Evolutionary conservation across 2,329 filamentous ascomycete genomes (phyloP), one percentile per base, ranked within the genome.

Genomic region (Calonectria montana): DNA sequence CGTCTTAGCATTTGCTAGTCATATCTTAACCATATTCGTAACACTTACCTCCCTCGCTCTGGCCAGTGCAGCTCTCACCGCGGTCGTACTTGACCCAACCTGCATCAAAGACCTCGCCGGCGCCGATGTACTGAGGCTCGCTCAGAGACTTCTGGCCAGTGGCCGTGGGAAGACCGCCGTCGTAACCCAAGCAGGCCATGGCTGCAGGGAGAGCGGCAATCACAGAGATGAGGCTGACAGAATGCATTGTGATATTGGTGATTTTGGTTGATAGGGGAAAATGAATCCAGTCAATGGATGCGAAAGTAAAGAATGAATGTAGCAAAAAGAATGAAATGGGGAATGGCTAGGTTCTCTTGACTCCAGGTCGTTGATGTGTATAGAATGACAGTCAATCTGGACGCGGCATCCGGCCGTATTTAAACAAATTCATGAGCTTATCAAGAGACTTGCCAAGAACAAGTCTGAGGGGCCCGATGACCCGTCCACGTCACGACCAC

Each of bases 1-100:
- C 10, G 27, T 67, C 3, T 73, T 50, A 72, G 65, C 6, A 43
- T 23, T 37, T 29, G 16, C 16, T 2, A 39, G n/a, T n/a, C 16
- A 9, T 15, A 3, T 29, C 4, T 13, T 8, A 16, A 13, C 8
- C 35, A 29, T 12, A 29, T 16, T n/a, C n/a, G 3, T 9, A 41
- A 37, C 6, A 57, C 47, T 48, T 77, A 80, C 80, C 81, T 65
- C 86, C 86, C 79, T 88, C 87, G 12, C 73, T 72, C 77, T 88
- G 79, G 4, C 78, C 84, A 31, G 75, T 82, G 79, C 87, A 88
- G 55, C 80, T 81, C 39, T 81, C 80, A 15, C 84, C 83, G 69
- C 84, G 84, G 72, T 85, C 84, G 69, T 83, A 86, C 67, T 80
- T 80, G 39, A 79, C 80, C 81, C 80, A 83, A 1, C 76, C 77